phyloP scores from a whole-genome alignment of 192 early-diverging fungal genomes.

The Coemansia sp. region DNA sequence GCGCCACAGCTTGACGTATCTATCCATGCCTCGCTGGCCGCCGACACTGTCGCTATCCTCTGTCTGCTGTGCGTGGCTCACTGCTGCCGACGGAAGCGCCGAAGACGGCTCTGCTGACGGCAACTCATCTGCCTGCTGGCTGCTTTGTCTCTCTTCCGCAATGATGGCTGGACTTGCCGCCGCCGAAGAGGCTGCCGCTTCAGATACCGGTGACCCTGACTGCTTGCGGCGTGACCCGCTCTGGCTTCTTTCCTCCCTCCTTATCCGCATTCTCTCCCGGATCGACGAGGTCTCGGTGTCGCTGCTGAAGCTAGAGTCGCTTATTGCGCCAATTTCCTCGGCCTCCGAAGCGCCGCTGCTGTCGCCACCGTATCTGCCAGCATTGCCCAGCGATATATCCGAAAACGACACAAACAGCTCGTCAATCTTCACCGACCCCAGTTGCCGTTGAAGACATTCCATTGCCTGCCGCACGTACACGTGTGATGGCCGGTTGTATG shows the following conservation, averaged over 20 bases:
- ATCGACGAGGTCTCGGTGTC: background rate
- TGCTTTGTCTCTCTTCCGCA: background rate
- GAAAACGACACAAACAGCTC: constrained; percentile 48
- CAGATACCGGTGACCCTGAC: background rate
- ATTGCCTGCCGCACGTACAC: constrained; percentile 43
- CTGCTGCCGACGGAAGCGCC: background rate
- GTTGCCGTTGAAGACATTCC: constrained; percentile 39
- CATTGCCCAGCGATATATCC: constrained; percentile 19
- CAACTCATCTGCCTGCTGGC: background rate
- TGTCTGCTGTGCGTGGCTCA: background rate
- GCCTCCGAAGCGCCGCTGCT: background rate
- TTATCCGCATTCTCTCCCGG: background rate
- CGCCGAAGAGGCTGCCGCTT: background rate
- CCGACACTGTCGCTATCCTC: constrained; percentile 9
- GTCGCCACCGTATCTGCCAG: background rate
- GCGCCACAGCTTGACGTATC: constrained; percentile 46
- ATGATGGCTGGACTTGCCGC: background rate
- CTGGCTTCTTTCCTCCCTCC: constrained; percentile 1
- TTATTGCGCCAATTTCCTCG: background rate
- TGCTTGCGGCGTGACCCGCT: background rate
- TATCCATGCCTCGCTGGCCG: constrained; percentile 17
- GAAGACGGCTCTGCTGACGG: background rate
- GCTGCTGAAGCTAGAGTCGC: background rate
- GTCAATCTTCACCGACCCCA: constrained; percentile 44
- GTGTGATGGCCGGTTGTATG: constrained; percentile 34